Evolutionary conservation across 2,329 filamentous ascomycete species (phyloP), one percentile per base, ranked within the genome.

Genomic region (Colletotrichum navitas): DNA sequence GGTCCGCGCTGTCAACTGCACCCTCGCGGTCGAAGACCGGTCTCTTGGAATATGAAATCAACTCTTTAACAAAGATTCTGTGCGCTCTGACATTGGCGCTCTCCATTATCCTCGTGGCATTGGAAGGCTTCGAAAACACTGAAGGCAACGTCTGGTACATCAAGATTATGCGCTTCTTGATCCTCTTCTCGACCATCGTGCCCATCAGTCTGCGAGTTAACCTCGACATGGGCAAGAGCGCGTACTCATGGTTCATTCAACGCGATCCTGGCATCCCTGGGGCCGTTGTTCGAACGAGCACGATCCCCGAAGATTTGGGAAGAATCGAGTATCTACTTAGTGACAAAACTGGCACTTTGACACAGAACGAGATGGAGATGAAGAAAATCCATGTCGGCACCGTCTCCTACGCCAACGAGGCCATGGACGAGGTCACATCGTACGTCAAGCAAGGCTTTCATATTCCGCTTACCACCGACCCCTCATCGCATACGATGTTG

Each of bases 371-470:
- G 78, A 98, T 98, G 95, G 95, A 98, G 78, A 92, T 99, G 88
- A 97, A 97, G 80, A 99, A 99, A 82, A 95, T 99, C 7, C 97
- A 99, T 78, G 94, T 99, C 64, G 96, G 97, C 12, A 99, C 96
- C 12, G 96, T 98, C 1, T 98, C 95, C 1, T 99, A 99, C 78
- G 96, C 95, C 43, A 97, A 97, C 76, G 96, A 99, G 79, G 95
- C 96, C 12, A 99, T 99, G 96, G 96, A 98, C 76, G 97, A 99
- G 83, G 96, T 99, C 16, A 85, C 90, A 16, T 89, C 93, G 0
- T 98, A 97, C 79, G 89, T 99, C 62, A 91, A 88, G 74, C 95
- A 98, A 80, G 93, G 92, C 7, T 97, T 98, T 76, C 87, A 91
- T 16, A 79, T 86, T 51, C 84, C 85, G 49, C 81, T 83, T 7